Evolutionary conservation across 257 asterid genomes (phyloP), one percentile per base, ranked within the genome.

Genomic region (Capsicum pubescens): DNA sequence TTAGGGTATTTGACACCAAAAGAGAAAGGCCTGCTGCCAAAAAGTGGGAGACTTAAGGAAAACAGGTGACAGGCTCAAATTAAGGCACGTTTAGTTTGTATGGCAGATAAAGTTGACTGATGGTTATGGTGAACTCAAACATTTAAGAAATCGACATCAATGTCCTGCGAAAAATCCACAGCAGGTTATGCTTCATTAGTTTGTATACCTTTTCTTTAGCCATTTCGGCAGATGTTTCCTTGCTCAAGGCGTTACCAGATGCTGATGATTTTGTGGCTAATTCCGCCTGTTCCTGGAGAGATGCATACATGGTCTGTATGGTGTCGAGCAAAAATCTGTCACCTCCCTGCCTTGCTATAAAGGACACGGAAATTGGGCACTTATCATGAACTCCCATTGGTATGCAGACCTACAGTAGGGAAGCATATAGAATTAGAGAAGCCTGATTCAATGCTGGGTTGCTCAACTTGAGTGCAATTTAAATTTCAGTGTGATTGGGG

Each of bases 311-410:
- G 44, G 93, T 79, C 84, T 95, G 95, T 61, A 93, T 87, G 15
- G 96, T 91, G 86, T 97, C 99, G 52, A 97, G 89, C 69, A 97
- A 89, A 88, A 95, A 97, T 39, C 94, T 88, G 85, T 97, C 99
- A 87, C 94, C 94, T 58, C 99, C 99, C 87, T 97, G 95, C 88
- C 93, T 91, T 56, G 98, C 98, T 84, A 97, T 77, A 32, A 97
- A 88, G 48, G 99, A 97, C 80, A 97, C 89, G 58, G 98, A 97
- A 90, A 93, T 84, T 57, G 98, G 97, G 88, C 92, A 90, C 77
- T 93, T 95, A n/a, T 93, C 98, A 79, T 91, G 90, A 72, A 90
- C 83, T 64, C 99, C 99, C 79, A 93, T 68, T 9, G 99, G 99
- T 56, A 95, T 87, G 35, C 91, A 90, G 83, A 94, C 98, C 99